phyloP scores from a whole-genome alignment of 2,329 filamentous ascomycete species.

The Pyricularia pennisetigena region DNA sequence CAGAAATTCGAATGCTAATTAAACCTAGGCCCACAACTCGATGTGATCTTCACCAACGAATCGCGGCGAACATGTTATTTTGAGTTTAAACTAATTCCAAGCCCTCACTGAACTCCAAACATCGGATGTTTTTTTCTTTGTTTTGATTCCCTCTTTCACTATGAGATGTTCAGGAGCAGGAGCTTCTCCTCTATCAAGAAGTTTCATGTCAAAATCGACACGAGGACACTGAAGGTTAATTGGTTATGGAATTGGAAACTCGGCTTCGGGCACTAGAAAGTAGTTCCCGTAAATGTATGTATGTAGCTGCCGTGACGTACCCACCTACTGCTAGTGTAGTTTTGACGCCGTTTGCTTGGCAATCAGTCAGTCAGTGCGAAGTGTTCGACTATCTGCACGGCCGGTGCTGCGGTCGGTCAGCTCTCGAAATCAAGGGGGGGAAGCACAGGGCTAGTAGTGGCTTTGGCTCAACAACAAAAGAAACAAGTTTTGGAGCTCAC shows the following conservation, averaged over 20 bases:
- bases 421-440: background rate
- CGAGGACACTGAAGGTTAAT: too few species aligned
- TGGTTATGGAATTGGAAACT: background rate
- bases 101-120: background rate
- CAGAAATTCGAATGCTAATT: too few species aligned
- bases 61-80: too few species aligned
- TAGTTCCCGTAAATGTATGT: background rate
- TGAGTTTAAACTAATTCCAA: background rate
- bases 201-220: too few species aligned
- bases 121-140: too few species aligned
- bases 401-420: background rate
- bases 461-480: background rate
- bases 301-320: background rate
- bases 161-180: background rate
- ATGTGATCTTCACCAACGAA: too few species aligned
- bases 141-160: too few species aligned
- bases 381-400: background rate
- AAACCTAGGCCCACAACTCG: too few species aligned
- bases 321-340: too few species aligned
- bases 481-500: background rate
- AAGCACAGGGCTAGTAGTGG: background rate
- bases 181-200: background rate
- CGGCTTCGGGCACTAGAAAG: background rate
- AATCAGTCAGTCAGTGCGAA: background rate
- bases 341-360: background rate